phyloP scores from a whole-genome alignment of 805 yeast species.

The Tetrapisispora nanseiensis region DNA sequence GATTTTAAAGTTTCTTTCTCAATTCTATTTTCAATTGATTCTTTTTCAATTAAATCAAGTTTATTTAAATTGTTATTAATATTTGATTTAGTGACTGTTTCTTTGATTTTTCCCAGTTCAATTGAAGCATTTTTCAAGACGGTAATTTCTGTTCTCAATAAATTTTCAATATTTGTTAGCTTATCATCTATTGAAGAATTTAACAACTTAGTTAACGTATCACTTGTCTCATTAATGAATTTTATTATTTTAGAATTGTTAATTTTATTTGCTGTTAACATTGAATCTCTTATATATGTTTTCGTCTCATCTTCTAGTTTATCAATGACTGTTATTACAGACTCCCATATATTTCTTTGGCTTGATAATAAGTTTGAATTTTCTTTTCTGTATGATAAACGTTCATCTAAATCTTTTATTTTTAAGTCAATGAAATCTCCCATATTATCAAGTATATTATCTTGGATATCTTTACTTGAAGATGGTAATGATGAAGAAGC shows the following conservation, averaged over 20 bases:
- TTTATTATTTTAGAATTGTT: background rate
- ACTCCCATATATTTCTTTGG: conserved; percentile 18
- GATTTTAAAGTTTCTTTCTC: background rate
- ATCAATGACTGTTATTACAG: conserved; percentile 11
- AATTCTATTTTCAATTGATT: background rate
- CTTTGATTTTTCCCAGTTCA: background rate
- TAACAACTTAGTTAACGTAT: conserved; percentile 3
- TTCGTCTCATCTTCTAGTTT: conserved; percentile 16
- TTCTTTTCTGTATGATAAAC: conserved; percentile 18
- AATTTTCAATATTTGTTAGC: conserved; percentile 2
- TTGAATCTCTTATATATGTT: conserved; percentile 2
- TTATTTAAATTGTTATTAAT: background rate
- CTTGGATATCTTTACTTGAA: conserved; percentile 3
- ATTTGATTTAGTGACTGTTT: background rate
- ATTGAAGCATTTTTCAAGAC: conserved; percentile 16
- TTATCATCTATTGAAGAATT: conserved; percentile 3
- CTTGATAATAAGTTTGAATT: conserved; percentile 10
- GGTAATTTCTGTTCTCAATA: conserved; percentile 14
- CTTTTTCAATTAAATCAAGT: background rate
- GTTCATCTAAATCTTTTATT: conserved; percentile 14
- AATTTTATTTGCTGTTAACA: background rate
- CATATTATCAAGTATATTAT: conserved; percentile 15
- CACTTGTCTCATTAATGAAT: conserved; percentile 6
- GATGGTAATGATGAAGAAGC: too few relatives aligned
- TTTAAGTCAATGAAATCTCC: conserved; percentile 21